A percentile compares a stretch with the other conserved stretches of the same genome.
These are phyloP conservation scores for Berberis thunbergii DNA, from an alignment of 164 flowering plant species.

Conservation along the genomic window DNA sequence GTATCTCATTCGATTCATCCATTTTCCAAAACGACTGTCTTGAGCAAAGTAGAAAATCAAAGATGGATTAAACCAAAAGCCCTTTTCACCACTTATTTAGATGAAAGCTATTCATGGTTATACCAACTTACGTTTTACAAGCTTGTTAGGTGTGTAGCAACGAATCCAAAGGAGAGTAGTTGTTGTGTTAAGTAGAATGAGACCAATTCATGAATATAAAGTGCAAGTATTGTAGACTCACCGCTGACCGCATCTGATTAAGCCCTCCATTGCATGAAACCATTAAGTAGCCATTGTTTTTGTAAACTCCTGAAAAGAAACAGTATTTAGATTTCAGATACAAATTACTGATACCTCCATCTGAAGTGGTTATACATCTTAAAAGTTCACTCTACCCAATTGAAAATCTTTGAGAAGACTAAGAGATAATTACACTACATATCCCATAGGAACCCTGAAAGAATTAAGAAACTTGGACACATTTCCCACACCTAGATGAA, in stretches of 20 bases:
- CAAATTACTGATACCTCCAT: neutral
- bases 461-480: neutral
- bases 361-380: too few species aligned
- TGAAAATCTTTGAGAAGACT: neutral
- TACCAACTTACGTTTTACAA: too few species aligned
- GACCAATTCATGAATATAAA: neutral
- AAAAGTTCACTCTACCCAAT: neutral
- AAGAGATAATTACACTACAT: neutral
- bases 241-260: slow-evolving; percentile 99
- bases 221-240: slow-evolving; percentile 20
- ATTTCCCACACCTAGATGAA: neutral
- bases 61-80: too few species aligned
- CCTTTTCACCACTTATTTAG: too few species aligned
- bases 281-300: slow-evolving; percentile 82
- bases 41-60: too few species aligned
- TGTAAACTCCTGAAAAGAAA: slow-evolving; percentile 63
- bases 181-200: too few species aligned
- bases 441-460: neutral
- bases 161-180: too few species aligned
- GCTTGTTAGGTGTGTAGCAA: too few species aligned
- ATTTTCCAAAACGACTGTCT: too few species aligned
- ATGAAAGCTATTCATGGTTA: too few species aligned
- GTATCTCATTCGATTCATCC: too few species aligned
- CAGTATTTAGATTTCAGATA: neutral
- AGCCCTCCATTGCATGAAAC: slow-evolving; percentile 97